Percentiles rank a stretch among this genome's conserved stretches.
Evolutionary conservation across 192 early-diverging fungal species (phyloP).

Genomic region (Mortierella alpina): DNA sequence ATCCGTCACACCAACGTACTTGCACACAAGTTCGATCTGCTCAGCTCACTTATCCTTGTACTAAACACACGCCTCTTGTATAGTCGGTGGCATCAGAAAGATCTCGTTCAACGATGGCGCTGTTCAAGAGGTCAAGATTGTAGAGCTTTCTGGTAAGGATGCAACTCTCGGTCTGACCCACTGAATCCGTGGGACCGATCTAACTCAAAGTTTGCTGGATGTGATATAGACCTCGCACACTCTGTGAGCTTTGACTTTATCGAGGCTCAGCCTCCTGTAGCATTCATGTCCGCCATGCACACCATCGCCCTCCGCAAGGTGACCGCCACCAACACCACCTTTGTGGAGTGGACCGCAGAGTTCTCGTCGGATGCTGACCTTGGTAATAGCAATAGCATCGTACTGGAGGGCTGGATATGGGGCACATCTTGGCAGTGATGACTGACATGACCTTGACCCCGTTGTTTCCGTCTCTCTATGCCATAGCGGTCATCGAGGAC

Average conservation of each 20-base stretch:
- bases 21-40: not conserved
- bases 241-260: constrained; percentile 68
- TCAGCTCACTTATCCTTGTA: not conserved
- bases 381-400: constrained; percentile 14
- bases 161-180: not conserved
- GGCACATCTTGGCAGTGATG: not conserved
- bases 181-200: not conserved
- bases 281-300: constrained; percentile 66
- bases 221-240: constrained; percentile 48
- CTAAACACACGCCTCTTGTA: not conserved
- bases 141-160: constrained; percentile 60
- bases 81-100: constrained; percentile 62
- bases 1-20: not conserved
- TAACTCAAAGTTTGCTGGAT: not conserved
- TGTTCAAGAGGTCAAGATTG: constrained; percentile 64
- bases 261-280: constrained; percentile 61
- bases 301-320: constrained; percentile 61
- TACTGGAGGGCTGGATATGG: not conserved
- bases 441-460: not conserved
- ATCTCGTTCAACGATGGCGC: constrained; percentile 66
- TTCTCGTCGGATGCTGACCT: constrained; percentile 62
- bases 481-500: constrained; percentile 57
- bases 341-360: constrained; percentile 69
- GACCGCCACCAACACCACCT: constrained; percentile 63
- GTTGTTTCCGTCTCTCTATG: constrained; percentile 3